Evolutionary conservation across 2,329 filamentous ascomycete genomes (phyloP).

Genomic region (Aureobasidium sp.): DNA sequence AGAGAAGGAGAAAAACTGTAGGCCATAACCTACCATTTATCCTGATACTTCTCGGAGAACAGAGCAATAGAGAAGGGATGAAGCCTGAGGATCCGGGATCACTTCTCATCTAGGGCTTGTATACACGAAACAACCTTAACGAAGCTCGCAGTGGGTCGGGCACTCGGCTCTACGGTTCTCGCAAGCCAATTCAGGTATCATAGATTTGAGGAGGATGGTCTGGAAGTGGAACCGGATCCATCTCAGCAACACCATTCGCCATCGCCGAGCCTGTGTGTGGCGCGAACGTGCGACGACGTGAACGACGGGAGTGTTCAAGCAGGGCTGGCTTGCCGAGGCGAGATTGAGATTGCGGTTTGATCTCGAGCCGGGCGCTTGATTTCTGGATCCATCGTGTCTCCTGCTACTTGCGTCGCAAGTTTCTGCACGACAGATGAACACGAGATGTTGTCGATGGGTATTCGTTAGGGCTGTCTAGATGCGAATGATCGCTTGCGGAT

Average conservation of each 20-base stretch:
- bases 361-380: not conserved
- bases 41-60: not conserved
- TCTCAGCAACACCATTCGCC: not conserved
- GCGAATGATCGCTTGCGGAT: not conserved
- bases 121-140: constrained; percentile 9
- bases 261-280: not conserved
- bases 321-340: not conserved
- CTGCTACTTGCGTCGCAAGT: not conserved
- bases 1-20: not conserved
- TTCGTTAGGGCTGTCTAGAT: not conserved
- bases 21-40: not conserved
- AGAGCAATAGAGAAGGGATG: not conserved
- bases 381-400: not conserved
- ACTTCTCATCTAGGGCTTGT: constrained; percentile 5
- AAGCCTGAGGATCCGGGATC: constrained; percentile 4
- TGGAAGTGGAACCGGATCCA: not conserved
- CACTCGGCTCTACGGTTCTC: not conserved
- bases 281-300: not conserved
- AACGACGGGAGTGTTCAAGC: not conserved
- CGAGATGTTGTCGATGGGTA: not conserved
- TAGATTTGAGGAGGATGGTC: not conserved
- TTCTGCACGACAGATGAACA: not conserved
- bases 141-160: not conserved
- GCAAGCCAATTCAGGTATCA: not conserved
- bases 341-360: constrained; percentile 1